Evolutionary conservation across 257 asterid species (phyloP), one percentile per base, ranked within the genome.

Genomic region (Verbascum thapsus): DNA sequence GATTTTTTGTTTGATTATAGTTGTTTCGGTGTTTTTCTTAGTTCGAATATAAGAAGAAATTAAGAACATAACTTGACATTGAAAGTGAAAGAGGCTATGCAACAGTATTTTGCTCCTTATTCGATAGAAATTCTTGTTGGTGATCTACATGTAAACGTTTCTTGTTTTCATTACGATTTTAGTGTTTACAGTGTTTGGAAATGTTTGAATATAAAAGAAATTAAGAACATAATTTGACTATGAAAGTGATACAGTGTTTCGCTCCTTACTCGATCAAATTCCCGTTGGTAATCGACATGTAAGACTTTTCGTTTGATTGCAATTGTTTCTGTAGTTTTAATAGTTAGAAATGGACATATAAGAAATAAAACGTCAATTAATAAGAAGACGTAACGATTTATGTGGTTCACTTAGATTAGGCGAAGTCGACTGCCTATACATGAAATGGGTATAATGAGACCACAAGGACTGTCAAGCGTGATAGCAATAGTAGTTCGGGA

Each of bases 241-340:
- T 61, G 69, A 55, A 37, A 66, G 39, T 53, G 78, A n/a, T 40
- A 22, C n/a, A n/a, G n/a, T n/a, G n/a, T n/a, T n/a, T n/a, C n/a
- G n/a, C n/a, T 50, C 94, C 95, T 8, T 72, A 56, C 57, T 84
- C 95, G n/a, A 55, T 91, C 48, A 88, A 76, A 84, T 88, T 57
- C 96, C 95, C 2, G 81, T 86, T 26, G 96, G 96, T 4, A 84
- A 86, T 70, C 80, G 95, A 38, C 77, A 86, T 77, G 96, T 88
- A 47, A 81, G 94, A 67, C 10, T 34, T 49, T 44, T 22, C 37
- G 16, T 3, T 15, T 35, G 18, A 13, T 20, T 43, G 8, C 5
- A 41, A 8, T 16, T 34, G 0, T 23, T 51, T 7, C 6, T 0
- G 12, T 61, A 35, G 6, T 18, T 55, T 35, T 48, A 4, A 18